A percentile compares a stretch with the other conserved stretches of the same genome.
These are phyloP conservation scores for Leersia perrieri DNA, from an alignment of 176 grass and related monocot species.

Conservation along the genomic window DNA sequence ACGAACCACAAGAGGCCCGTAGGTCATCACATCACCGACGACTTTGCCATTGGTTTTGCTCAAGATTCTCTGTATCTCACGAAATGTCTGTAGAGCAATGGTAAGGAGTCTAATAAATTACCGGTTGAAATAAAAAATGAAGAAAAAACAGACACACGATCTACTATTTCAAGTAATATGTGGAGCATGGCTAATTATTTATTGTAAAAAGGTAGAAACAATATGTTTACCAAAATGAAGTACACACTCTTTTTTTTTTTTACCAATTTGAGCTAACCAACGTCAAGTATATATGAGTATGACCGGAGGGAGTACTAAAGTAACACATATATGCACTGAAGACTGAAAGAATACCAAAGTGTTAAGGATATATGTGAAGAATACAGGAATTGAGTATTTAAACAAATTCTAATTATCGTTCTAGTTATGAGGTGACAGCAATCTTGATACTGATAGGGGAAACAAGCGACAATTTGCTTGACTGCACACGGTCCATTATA, in stretches of 20 bases:
- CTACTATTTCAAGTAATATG: neutral
- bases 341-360: no score
- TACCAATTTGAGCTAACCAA: no score
- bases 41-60: constrained; percentile 88
- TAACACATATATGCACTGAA: no score
- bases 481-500: neutral
- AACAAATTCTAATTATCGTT: neutral
- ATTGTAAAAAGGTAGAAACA: neutral
- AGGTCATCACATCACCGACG: constrained; percentile 83
- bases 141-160: neutral
- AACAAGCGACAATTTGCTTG: neutral
- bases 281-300: no score
- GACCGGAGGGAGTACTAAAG: no score
- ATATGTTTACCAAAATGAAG: neutral
- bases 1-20: constrained; percentile 69
- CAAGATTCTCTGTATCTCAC: constrained; percentile 79
- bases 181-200: neutral
- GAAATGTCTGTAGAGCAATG: constrained; percentile 56
- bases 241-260: no score
- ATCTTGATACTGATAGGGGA: neutral
- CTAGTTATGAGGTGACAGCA: neutral
- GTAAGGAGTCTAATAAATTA: constrained; percentile 27
- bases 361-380: neutral
- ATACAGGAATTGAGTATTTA: neutral
- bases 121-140: neutral